Evolutionary conservation across 1,284 basidiomycete genomes (phyloP).

Genomic region (Rhodotorula sp.): DNA sequence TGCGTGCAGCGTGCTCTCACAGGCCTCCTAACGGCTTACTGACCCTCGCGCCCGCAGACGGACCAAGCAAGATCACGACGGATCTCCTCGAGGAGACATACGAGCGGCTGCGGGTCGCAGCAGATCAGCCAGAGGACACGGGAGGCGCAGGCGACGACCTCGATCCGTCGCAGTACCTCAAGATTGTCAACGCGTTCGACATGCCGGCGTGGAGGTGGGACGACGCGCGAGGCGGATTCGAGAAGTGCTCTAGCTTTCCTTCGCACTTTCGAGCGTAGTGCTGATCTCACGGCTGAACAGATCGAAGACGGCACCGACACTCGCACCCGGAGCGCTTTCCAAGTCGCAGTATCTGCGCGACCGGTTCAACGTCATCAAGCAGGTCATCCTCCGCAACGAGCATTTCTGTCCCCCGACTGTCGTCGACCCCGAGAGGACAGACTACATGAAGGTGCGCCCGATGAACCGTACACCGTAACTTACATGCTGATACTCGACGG

Average conservation of each 20-base stretch:
- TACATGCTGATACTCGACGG: background rate
- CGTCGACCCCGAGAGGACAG: constrained; percentile 77
- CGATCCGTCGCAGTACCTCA: constrained; percentile 80
- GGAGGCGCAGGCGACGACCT: constrained; percentile 48
- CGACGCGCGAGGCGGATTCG: constrained; percentile 75
- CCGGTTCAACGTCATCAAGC: constrained; percentile 70
- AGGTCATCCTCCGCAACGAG: constrained; percentile 82
- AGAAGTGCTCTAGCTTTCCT: constrained; percentile 57
- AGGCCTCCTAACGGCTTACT: background rate
- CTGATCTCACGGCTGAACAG: background rate
- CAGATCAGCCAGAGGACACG: background rate
- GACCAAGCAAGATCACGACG: constrained; percentile 55
- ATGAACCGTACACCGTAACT: too few species aligned
- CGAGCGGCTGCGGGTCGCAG: constrained; percentile 69
- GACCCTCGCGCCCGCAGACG: constrained; percentile 6
- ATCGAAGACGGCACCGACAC: constrained; percentile 53
- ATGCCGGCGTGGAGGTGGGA: constrained; percentile 94
- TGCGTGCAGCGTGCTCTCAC: background rate
- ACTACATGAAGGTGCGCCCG: constrained; percentile 73
- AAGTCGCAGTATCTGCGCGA: constrained; percentile 74
- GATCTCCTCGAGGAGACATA: constrained; percentile 76
- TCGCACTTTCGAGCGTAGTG: background rate
- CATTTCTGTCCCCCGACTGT: constrained; percentile 93
- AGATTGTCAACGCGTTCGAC: constrained; percentile 83
- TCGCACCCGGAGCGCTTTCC: constrained; percentile 75